phyloP scores from a whole-genome alignment of 2,329 filamentous ascomycete genomes.

The Neopestalotiopsis sp. region DNA sequence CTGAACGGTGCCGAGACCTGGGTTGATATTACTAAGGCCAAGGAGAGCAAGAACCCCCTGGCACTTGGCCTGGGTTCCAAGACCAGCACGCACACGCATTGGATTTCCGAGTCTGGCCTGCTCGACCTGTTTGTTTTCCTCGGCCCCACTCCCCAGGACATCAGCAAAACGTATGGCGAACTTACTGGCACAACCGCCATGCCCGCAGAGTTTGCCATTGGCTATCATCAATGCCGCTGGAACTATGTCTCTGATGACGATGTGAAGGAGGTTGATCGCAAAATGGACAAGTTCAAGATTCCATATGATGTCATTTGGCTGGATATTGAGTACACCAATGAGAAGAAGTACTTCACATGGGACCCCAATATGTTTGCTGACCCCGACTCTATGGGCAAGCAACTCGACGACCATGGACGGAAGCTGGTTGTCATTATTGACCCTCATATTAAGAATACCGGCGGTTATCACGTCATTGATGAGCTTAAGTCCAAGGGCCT shows the following conservation, averaged over 20 bases:
- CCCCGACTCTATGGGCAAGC: constrained; percentile 85
- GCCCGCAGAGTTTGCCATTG: constrained; percentile 90
- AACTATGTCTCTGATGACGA: constrained; percentile 98
- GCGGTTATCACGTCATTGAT: constrained; percentile 76
- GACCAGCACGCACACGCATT: constrained; percentile 87
- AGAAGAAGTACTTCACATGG: constrained; percentile 98
- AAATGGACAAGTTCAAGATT: constrained; percentile 94
- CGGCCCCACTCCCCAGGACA: constrained; percentile 82
- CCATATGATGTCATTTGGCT: constrained; percentile 99
- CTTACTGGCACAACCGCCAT: constrained; percentile 91
- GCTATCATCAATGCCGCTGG: constrained; percentile 97
- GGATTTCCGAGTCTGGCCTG: constrained; percentile 91
- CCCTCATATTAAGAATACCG: constrained; percentile 94
- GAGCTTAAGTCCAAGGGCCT: constrained; percentile 85
- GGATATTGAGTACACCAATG: constrained; percentile 96
- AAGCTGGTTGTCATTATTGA: constrained; percentile 96
- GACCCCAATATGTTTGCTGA: constrained; percentile 87
- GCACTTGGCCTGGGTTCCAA: constrained; percentile 73
- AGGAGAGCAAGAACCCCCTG: constrained; percentile 75
- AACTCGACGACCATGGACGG: constrained; percentile 82
- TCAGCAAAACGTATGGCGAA: constrained; percentile 83
- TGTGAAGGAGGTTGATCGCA: constrained; percentile 93
- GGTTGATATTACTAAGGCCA: constrained; percentile 90
- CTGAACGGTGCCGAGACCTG: constrained; percentile 96
- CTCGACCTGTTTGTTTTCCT: constrained; percentile 95